Evolutionary conservation across 768 basidiomycete genomes (phyloP), one percentile per base, ranked within the genome.

Genomic region (Lentinula boryana): DNA sequence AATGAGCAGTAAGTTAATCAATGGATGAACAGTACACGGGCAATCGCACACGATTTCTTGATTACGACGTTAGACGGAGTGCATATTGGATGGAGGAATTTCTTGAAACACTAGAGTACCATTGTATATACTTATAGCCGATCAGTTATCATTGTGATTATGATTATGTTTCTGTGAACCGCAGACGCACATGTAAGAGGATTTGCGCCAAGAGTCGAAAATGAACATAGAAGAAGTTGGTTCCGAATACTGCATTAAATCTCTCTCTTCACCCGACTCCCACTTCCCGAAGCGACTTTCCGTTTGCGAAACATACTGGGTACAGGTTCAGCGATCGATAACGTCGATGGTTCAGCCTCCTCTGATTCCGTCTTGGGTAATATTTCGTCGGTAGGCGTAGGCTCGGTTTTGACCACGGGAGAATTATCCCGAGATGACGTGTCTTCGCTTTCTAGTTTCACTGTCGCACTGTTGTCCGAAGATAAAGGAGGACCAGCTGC

Each of bases 301-400:
- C 57, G 44, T 50, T 49, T 58, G 16, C 48, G 43, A 31, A 58
- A 58, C 46, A 58, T 36, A 18, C 57, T 36, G 7, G 46, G 31
- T 21, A 16, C 40, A 12, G 55, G 55, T 33, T 21, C 46, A 23
- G 18, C 38, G 6, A 33, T 38, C 12, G 27, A 10, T 36, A 15
- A 35, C 15, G 27, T 31, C 12, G 40, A 31, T 41, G 23, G 5
- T 23, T 43, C 44, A 13, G 32, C 27, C 10, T 56, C 40, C 33
- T 56, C 38, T 32, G 44, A 27, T 36, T 49, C 57, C 41, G 40
- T 18, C 31, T 56, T 56, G 27, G 12, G 40, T 18, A 31, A 10
- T 21, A 43, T 10, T 44, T 56, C 55, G 15, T 38, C 36, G 13
- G 40, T 5, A 35, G 40, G 21, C 16, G 55, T 10, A 21, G 32